A percentile compares a stretch with the other conserved stretches of the same genome.
These are phyloP conservation scores for Combretum micranthum DNA, from an alignment of 345 rosid genomes.

Conservation along the genomic window DNA sequence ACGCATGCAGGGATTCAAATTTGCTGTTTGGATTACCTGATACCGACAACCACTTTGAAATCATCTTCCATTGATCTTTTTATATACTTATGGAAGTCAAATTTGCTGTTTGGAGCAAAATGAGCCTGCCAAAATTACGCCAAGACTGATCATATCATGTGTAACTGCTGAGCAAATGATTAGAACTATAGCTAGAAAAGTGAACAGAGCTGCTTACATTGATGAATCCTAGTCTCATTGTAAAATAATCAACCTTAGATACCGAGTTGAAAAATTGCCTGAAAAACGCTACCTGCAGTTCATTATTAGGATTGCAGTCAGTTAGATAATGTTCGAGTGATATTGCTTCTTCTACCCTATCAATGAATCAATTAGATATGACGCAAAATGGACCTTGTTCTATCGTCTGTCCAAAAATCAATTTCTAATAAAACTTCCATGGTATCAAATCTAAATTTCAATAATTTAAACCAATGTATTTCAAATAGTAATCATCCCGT, in stretches of 20 bases:
- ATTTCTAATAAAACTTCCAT: no score
- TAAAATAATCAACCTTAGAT: conserved; percentile 34
- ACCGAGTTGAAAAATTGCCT: conserved; percentile 39
- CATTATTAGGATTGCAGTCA: not conserved
- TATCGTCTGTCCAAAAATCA: no score
- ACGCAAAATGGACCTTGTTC: no score
- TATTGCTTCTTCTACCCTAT: no score
- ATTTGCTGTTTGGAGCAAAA: conserved; percentile 39
- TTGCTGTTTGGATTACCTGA: conserved; percentile 29
- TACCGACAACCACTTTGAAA: conserved; percentile 49
- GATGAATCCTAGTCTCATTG: conserved; percentile 39
- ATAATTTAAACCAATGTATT: no score
- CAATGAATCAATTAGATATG: not conserved
- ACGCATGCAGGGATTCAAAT: not conserved
- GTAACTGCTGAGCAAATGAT: not conserved
- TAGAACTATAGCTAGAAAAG: not conserved
- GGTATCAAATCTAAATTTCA: no score
- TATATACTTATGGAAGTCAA: conserved; percentile 41
- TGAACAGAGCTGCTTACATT: conserved; percentile 19
- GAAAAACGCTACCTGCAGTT: conserved; percentile 33
- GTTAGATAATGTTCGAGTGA: not conserved
- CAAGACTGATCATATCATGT: not conserved
- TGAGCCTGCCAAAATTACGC: conserved; percentile 29
- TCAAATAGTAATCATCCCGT: no score
- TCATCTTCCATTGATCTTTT: conserved; percentile 52